phyloP scores from a whole-genome alignment of 2,329 filamentous ascomycete genomes.

The Apiospora marii region DNA sequence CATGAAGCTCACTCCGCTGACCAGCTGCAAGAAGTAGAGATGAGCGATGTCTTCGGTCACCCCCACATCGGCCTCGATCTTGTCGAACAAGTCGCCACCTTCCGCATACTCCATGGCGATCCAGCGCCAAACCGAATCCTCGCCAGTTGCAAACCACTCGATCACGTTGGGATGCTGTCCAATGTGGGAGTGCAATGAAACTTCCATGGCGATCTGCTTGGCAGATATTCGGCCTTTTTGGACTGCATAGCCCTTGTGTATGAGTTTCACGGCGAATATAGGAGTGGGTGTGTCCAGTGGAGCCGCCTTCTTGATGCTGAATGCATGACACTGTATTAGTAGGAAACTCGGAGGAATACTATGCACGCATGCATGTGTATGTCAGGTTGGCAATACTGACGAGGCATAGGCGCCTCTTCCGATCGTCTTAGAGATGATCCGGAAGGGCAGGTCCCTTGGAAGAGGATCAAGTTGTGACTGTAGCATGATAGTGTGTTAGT shows the following conservation, averaged over 20 bases:
- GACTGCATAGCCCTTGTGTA: conserved; percentile 95
- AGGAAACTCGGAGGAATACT: background rate
- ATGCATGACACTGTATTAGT: conserved; percentile 21
- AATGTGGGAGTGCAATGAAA: conserved; percentile 87
- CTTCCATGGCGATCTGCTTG: conserved; percentile 92
- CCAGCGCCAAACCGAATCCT: conserved; percentile 91
- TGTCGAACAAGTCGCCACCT: conserved; percentile 97
- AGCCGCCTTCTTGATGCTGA: conserved; percentile 90
- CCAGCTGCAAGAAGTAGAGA: conserved; percentile 92
- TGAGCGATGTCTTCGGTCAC: conserved; percentile 96
- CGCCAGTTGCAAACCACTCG: conserved; percentile 86
- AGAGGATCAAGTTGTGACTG: conserved; percentile 91
- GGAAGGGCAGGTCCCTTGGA: conserved; percentile 85
- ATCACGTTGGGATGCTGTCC: conserved; percentile 94
- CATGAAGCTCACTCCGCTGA: conserved; percentile 92
- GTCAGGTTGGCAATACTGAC: conserved; percentile 59
- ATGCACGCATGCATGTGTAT: too few relatives aligned
- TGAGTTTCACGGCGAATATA: conserved; percentile 97
- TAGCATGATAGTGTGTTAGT: conserved; percentile 53
- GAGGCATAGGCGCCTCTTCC: conserved; percentile 97
- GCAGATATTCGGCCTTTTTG: conserved; percentile 86
- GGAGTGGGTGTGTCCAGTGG: conserved; percentile 74
- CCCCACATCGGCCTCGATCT: conserved; percentile 97
- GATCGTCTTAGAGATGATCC: conserved; percentile 95
- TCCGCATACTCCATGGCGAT: conserved; percentile 98